Base-by-base conservation (phyloP, 441 rosid genomes). In the Adansonia madagascariensis region DNA sequence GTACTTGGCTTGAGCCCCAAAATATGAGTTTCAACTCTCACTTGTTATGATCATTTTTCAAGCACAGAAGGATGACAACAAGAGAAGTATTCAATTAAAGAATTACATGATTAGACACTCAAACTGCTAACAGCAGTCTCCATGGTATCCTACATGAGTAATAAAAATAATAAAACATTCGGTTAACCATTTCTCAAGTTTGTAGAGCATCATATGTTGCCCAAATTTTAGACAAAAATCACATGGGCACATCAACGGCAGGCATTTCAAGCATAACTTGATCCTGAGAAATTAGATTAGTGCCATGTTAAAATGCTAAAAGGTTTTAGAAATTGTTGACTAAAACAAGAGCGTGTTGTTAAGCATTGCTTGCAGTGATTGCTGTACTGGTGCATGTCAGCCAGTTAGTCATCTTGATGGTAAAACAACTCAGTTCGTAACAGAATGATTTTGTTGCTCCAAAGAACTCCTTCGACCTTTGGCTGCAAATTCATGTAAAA, bases 401-500 rank as follows among this genome's bases (percentile, higher is more conserved):
- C 68, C 75, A 68, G 68, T 11, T 49, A 47, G 80, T 74, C 70
- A 71, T 64, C 74, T 47, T 69, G 55, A 71, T 78, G 76, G 66
- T 79, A 76, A 73, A 69, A 27, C 55, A 50, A 74, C 50, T 81
- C 78, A 56, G 44, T 68, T 78, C 78, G 76, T 55, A 12, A 82
- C 55, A n/a, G 53, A 61, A 66, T 71, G 53, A 64, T 62, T 82
- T 71, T 81, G 73, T 73, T 80, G 75, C 35, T 84, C 78, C 75
- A 27, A 49, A 39, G 84, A 78, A 72, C 64, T 79, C 78, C 56
- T 64, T 11, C 75, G 52, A 57, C 75, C 78, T 74, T 89, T 90
- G 12, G 82, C 93, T 88, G 91, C 85, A 88, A 46, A 71, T 70
- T 62, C 52, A 75, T 44, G 68, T 65, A 44, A 18, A 18, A 5